A percentile compares a stretch with the other conserved stretches of the same genome.
These are phyloP conservation scores for Populus trichocarpa DNA, from an alignment of 441 rosid species.

Conservation along the genomic window DNA sequence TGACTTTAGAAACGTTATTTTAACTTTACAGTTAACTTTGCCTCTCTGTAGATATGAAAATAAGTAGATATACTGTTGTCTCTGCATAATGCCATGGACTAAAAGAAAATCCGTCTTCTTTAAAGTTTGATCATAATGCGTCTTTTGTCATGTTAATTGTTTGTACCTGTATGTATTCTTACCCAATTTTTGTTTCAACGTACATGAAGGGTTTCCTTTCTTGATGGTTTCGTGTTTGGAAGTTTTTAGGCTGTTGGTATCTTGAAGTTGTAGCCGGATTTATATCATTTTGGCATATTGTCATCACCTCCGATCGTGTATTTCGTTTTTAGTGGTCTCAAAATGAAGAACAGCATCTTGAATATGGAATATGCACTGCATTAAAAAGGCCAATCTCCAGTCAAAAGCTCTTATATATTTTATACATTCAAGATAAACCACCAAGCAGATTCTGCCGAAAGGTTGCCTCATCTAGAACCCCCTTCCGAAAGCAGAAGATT, in stretches of 20 bases:
- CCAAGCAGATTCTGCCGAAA: conserved; percentile 4
- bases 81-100: background rate
- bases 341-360: background rate
- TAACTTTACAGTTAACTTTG: background rate
- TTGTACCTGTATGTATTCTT: background rate
- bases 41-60: background rate
- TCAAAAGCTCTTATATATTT: background rate
- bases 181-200: conserved; percentile 1
- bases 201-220: background rate
- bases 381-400: background rate
- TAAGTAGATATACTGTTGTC: background rate
- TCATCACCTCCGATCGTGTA: background rate
- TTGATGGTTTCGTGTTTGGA: background rate
- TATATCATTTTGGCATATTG: background rate
- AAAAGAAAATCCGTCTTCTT: background rate
- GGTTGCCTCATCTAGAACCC: background rate
- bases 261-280: background rate
- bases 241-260: background rate
- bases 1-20: background rate
- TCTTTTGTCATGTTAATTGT: background rate
- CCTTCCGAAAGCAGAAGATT: background rate
- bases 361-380: background rate
- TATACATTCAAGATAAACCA: background rate
- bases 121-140: background rate
- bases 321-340: background rate